phyloP scores from a whole-genome alignment of 108 stramenopile genomes.

The Skeletonema menzelii region DNA sequence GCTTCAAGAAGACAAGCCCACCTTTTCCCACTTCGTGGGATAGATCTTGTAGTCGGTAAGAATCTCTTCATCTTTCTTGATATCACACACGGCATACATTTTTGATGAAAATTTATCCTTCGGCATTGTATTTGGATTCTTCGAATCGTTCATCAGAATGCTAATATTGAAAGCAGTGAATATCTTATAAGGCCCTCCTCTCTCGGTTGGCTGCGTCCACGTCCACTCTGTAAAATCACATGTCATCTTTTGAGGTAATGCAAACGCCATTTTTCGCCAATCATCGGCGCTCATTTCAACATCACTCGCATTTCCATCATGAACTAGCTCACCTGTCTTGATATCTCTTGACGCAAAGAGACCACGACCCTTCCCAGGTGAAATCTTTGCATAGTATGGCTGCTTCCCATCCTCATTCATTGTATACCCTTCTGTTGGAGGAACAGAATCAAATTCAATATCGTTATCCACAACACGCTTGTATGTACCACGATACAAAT shows the following conservation, averaged over 20 bases:
- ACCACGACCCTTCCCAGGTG: conserved; percentile 15
- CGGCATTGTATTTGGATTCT: neutral
- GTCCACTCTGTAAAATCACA: no score
- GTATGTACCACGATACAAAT: neutral
- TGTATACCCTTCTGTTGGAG: neutral
- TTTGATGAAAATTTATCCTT: neutral
- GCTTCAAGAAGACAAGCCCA: neutral
- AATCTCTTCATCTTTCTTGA: neutral
- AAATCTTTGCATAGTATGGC: conserved; percentile 13
- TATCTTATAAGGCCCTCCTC: conserved; percentile 11
- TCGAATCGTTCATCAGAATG: conserved; percentile 5
- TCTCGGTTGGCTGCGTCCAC: conserved; percentile 13
- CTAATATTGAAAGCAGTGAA: conserved; percentile 22
- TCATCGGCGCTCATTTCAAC: conserved; percentile 1
- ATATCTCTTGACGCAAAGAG: conserved; percentile 39
- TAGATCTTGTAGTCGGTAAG: neutral
- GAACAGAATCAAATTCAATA: neutral
- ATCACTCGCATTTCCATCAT: conserved; percentile 15
- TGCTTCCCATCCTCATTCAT: neutral
- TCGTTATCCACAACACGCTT: neutral
- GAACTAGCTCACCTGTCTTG: conserved; percentile 6
- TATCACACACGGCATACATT: neutral
- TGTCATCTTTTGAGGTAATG: conserved; percentile 16
- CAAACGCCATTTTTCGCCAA: conserved; percentile 18
- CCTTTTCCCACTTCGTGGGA: neutral